Conservation (phyloP, 1,284 basidiomycete species). For the Somion occarium region DNA sequence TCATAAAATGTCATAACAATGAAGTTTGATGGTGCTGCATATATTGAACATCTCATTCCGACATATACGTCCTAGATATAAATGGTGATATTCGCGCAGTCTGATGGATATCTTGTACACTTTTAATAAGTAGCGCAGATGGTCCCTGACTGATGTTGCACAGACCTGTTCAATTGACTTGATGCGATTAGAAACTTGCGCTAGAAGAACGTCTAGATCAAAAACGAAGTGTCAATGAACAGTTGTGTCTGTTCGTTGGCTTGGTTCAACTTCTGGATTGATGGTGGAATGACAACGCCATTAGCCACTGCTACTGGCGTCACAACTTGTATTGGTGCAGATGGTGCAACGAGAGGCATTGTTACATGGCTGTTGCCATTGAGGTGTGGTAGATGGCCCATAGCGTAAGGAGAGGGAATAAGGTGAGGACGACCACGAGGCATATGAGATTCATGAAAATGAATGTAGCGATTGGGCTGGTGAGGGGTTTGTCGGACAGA, state of each 20-base stretch:
- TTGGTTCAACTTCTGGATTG: constrained; percentile 70
- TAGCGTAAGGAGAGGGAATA: constrained; percentile 31
- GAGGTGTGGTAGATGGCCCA: constrained; percentile 40
- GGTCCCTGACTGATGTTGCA: too few species aligned
- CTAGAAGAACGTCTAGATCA: too few species aligned
- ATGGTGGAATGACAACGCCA: constrained; percentile 36
- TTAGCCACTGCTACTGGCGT: constrained; percentile 30
- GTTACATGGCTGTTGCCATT: constrained; percentile 54
- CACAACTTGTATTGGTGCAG: constrained; percentile 23
- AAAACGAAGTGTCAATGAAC: constrained; percentile 65
- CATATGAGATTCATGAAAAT: constrained; percentile 53
- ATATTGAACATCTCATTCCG: too few species aligned
- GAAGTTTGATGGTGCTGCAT: too few species aligned
- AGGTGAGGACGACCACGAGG: constrained; percentile 40
- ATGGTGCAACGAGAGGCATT: constrained; percentile 41
- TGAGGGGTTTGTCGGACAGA: constrained; percentile 59
- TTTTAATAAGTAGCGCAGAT: too few species aligned
- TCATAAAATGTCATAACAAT: not conserved
- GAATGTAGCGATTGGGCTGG: constrained; percentile 55
- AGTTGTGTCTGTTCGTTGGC: constrained; percentile 94
- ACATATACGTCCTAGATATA: too few species aligned
- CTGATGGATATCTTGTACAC: too few species aligned
- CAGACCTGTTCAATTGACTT: too few species aligned
- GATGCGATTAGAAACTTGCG: too few species aligned
- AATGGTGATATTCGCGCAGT: too few species aligned